phyloP scores from a whole-genome alignment of 495 filamentous ascomycete species.

The Friedmanniomyces simplex region DNA sequence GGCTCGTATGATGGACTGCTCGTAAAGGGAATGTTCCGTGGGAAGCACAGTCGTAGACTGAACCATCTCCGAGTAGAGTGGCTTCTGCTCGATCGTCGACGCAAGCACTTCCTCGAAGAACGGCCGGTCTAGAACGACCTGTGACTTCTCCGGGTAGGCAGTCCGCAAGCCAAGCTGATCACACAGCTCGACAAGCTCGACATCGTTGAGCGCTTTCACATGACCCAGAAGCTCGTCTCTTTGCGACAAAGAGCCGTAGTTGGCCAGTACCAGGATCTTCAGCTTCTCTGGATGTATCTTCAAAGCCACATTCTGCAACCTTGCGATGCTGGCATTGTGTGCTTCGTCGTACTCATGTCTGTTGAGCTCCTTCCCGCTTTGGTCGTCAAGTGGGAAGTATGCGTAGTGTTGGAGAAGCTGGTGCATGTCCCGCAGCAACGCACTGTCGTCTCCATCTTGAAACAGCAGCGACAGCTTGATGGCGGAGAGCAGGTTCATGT shows the following conservation, averaged over 20 bases:
- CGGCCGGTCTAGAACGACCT: conserved; percentile 49
- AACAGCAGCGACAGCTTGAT: conserved; percentile 71
- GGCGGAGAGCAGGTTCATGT: conserved; percentile 78
- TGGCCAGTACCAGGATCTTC: conserved; percentile 80
- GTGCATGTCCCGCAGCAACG: conserved; percentile 71
- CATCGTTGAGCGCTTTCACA: conserved; percentile 57
- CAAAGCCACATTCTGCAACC: conserved; percentile 69
- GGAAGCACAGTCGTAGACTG: conserved; percentile 60
- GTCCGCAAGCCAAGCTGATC: conserved; percentile 65
- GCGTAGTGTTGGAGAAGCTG: conserved; percentile 72
- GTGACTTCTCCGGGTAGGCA: conserved; percentile 60
- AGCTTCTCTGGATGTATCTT: conserved; percentile 84
- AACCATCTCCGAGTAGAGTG: conserved; percentile 72
- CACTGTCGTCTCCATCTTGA: conserved; percentile 54
- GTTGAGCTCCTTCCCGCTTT: conserved; percentile 66
- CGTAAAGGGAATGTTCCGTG: conserved; percentile 74
- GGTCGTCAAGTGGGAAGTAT: conserved; percentile 84
- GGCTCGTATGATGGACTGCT: conserved; percentile 69
- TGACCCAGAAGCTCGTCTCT: conserved; percentile 69
- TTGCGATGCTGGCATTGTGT: conserved; percentile 66
- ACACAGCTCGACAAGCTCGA: conserved; percentile 61
- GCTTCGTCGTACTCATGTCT: conserved; percentile 63
- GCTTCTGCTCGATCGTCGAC: conserved; percentile 64
- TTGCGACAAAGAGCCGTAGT: conserved; percentile 78
- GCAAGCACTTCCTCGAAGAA: conserved; percentile 70